A percentile compares a stretch with the other conserved stretches of the same genome.
These are phyloP conservation scores for Heliamphora pulchella DNA, from an alignment of 179 eudicot species.

Conservation along the genomic window DNA sequence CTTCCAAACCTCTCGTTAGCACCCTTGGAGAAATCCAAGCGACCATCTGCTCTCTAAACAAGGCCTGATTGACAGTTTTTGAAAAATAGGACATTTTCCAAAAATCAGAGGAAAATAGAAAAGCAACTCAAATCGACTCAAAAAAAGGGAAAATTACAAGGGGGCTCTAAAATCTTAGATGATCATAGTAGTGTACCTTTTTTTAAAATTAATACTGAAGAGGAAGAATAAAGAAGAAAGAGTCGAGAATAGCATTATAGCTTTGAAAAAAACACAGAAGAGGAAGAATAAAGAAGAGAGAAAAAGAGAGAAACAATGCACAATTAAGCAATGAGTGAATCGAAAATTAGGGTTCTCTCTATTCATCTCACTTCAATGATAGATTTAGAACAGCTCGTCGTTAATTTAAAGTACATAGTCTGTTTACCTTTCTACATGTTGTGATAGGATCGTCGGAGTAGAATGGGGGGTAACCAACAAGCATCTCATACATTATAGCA, in stretches of 20 bases:
- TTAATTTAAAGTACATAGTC: background rate
- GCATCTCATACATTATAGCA: slow-evolving; percentile 81
- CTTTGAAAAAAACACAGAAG: background rate
- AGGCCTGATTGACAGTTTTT: no score
- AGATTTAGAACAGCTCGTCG: background rate
- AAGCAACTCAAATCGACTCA: no score
- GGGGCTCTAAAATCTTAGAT: background rate
- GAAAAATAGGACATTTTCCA: no score
- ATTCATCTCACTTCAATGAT: background rate
- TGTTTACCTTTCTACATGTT: slow-evolving; percentile 62
- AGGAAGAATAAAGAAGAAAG: background rate
- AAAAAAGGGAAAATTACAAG: background rate
- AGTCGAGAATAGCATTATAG: no score
- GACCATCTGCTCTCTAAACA: no score
- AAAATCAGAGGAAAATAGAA: no score
- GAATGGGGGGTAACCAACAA: slow-evolving; percentile 78
- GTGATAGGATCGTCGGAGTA: slow-evolving; percentile 64
- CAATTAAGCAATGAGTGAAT: background rate
- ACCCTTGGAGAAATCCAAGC: no score
- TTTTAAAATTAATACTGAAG: background rate
- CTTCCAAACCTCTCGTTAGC: no score
- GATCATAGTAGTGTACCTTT: background rate
- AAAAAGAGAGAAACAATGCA: background rate
- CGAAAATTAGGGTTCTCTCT: background rate
- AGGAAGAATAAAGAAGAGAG: background rate